These are phyloP conservation scores for Tylopilus vinaceipallidus DNA, from an alignment of 768 basidiomycete genomes.

Conservation along the genomic window DNA sequence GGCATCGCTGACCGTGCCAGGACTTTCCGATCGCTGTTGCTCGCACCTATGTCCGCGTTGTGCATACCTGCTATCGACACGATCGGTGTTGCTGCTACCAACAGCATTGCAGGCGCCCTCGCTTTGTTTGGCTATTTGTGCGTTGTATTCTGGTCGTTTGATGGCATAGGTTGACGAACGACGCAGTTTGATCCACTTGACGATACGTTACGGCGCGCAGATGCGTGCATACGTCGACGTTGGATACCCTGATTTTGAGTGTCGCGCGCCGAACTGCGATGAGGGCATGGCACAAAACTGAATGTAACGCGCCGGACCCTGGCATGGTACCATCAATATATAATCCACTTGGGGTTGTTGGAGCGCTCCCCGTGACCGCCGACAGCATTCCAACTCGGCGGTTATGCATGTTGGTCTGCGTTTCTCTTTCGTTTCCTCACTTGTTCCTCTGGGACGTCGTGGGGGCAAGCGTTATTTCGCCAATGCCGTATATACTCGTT, in stretches of 20 bases:
- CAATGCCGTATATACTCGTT: too few relatives aligned
- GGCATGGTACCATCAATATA: too few relatives aligned
- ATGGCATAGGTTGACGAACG: neutral
- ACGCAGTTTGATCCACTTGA: constrained; percentile 49
- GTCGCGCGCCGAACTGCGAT: neutral
- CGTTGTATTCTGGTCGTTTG: constrained; percentile 25
- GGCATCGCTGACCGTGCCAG: constrained; percentile 2
- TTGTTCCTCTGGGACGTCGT: too few relatives aligned
- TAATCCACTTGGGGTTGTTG: too few relatives aligned
- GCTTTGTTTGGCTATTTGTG: constrained; percentile 54
- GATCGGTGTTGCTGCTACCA: constrained; percentile 50
- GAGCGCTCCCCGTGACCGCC: too few relatives aligned
- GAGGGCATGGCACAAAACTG: neutral
- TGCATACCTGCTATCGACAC: constrained; percentile 44
- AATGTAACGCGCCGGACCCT: neutral
- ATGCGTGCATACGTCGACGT: constrained; percentile 58
- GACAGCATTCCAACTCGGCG: too few relatives aligned
- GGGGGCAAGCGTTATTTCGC: too few relatives aligned
- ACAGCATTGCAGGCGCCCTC: constrained; percentile 44
- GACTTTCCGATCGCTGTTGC: constrained; percentile 22
- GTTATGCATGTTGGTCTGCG: too few relatives aligned
- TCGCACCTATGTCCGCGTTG: constrained; percentile 14
- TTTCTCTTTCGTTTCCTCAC: too few relatives aligned
- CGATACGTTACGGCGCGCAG: constrained; percentile 53
- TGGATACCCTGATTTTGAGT: constrained; percentile 42